Conservation (phyloP, 2,329 filamentous ascomycete species). For the Diaporthe aspalathi region DNA sequence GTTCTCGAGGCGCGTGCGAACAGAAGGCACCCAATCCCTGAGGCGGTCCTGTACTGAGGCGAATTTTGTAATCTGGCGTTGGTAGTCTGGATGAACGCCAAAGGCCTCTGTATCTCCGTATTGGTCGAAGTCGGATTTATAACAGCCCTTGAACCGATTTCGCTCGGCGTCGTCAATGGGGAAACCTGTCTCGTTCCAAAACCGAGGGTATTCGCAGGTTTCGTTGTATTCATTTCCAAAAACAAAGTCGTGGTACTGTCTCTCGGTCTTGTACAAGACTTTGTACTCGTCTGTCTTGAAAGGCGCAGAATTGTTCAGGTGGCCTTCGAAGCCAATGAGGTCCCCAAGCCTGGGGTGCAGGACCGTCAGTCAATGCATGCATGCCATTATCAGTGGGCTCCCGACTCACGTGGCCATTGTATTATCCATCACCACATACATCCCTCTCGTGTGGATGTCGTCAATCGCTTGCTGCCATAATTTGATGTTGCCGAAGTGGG, state of each 20-base stretch:
- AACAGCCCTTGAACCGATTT: conserved; percentile 64
- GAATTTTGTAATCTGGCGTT: conserved; percentile 74
- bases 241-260: conserved; percentile 68
- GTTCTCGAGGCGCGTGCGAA: conserved; percentile 66
- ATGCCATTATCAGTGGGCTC: background rate
- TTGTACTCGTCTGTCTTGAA: conserved; percentile 67
- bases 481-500: conserved; percentile 69
- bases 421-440: conserved; percentile 75
- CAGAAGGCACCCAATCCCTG: conserved; percentile 71
- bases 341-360: conserved; percentile 62
- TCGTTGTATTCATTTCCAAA: conserved; percentile 64
- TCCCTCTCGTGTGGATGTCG: conserved; percentile 69
- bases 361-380: too few relatives aligned
- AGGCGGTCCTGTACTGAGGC: conserved; percentile 75
- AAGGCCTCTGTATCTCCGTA: conserved; percentile 74
- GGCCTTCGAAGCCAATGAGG: conserved; percentile 71
- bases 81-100: conserved; percentile 72
- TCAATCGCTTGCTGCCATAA: conserved; percentile 67
- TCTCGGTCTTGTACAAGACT: conserved; percentile 65
- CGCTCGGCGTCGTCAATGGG: conserved; percentile 60
- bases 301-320: conserved; percentile 67
- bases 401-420: conserved; percentile 69
- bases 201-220: conserved; percentile 68
- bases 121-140: conserved; percentile 72
- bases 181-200: conserved; percentile 69